Percentiles rank a stretch among this genome's conserved stretches.
Conservation (phyloP, 306 rosid genomes). For the Quercus wislizeni region DNA sequence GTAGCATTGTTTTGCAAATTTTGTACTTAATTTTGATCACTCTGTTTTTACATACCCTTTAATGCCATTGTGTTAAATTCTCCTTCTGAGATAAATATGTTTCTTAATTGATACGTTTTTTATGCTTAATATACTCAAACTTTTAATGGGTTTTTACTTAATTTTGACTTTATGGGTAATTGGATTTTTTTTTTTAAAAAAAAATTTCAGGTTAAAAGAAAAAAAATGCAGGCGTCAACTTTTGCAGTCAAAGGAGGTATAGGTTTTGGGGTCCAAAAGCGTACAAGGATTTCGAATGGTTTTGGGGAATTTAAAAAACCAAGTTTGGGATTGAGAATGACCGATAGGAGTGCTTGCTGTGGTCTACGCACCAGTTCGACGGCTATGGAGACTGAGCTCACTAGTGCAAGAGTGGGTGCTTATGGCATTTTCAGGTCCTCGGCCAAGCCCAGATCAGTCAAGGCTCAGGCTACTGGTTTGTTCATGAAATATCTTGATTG, state of each 20-base stretch:
- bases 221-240: conserved; percentile 69
- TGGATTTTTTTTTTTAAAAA: neutral
- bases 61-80: neutral
- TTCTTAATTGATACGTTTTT: neutral
- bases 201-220: conserved; percentile 17
- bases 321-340: conserved; percentile 42
- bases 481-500: conserved; percentile 5
- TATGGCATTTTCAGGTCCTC: conserved; percentile 50
- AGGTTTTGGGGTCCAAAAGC: conserved; percentile 47
- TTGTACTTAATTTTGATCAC: neutral
- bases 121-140: neutral
- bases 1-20: neutral
- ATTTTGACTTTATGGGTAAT: conserved; percentile 31
- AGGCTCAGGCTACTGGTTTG: conserved; percentile 70
- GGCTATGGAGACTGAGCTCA: conserved; percentile 55
- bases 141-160: neutral
- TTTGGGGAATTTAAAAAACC: conserved; percentile 37
- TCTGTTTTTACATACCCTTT: neutral
- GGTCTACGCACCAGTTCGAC: conserved; percentile 47
- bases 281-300: conserved; percentile 27
- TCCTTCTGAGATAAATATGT: neutral
- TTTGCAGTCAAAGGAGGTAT: conserved; percentile 38
- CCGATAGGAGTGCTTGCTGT: conserved; percentile 34
- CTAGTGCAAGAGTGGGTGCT: conserved; percentile 31
- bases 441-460: conserved; percentile 51